phyloP scores from a whole-genome alignment of 352 stramenopile species.

The Phytophthora podocarpi region DNA sequence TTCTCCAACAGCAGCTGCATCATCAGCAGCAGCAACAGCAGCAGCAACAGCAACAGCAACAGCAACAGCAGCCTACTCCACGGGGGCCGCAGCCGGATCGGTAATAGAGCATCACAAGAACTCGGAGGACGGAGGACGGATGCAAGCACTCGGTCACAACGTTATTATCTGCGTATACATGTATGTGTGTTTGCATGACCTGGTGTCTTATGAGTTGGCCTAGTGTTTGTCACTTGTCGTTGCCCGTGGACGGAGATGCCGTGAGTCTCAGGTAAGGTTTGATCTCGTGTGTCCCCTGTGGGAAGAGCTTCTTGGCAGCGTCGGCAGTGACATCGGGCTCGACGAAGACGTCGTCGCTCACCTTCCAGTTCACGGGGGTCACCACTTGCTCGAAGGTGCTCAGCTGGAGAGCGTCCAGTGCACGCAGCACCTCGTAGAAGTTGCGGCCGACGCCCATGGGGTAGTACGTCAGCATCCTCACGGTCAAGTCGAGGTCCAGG shows the following conservation, averaged over 20 bases:
- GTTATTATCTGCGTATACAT: conserved; percentile 39
- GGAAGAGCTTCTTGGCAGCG: conserved; percentile 81
- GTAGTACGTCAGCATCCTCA: conserved; percentile 70
- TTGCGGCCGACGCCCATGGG: conserved; percentile 76
- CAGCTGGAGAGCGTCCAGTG: conserved; percentile 75
- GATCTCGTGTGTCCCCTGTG: conserved; percentile 83
- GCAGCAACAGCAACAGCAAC: conserved; percentile 37
- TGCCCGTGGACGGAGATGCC: conserved; percentile 62
- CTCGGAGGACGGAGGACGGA: neutral
- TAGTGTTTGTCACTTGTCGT: conserved; percentile 46
- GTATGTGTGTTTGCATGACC: conserved; percentile 27
- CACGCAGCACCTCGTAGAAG: conserved; percentile 79
- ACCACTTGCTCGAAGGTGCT: conserved; percentile 78
- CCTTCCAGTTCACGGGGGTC: conserved; percentile 85
- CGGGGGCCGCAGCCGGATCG: conserved; percentile 33
- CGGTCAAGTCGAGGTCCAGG: conserved; percentile 77
- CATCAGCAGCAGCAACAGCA: conserved; percentile 37
- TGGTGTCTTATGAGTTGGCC: conserved; percentile 5
- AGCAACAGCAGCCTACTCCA: conserved; percentile 32
- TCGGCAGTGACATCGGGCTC: conserved; percentile 64
- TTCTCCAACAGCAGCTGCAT: conserved; percentile 40
- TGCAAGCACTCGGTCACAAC: conserved; percentile 16
- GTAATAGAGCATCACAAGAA: conserved; percentile 34
- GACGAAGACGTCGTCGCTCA: conserved; percentile 88
- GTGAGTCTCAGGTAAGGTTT: conserved; percentile 82